Base-by-base conservation (phyloP, 768 basidiomycete species). In the Phlegmacium glaucopus region DNA sequence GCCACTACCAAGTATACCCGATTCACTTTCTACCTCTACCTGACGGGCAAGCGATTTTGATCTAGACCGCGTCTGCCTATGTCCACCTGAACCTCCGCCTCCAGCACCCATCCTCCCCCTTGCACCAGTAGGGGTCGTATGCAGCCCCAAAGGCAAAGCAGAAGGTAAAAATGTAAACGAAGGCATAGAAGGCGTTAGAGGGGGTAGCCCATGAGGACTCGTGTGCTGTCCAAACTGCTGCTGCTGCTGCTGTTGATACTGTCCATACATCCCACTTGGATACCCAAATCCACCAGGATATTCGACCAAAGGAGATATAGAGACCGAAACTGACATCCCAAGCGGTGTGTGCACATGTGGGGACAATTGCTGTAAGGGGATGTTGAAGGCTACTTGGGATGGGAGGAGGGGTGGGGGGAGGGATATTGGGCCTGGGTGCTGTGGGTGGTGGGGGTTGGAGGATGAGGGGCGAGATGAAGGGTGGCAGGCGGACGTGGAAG, bases 161-260 rank as follows among this genome's bases (percentile, higher is more conserved):
- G 79, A 80, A 13, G 80, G 75, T 30, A 86, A 73, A 65, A 96
- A 94, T 10, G 83, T 85, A 68, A 96, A 98, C 5, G 91, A 83
- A 1, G 95, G 95, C 94, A 98, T 97, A 50, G 87, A 89, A 0
- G 94, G 94, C n/a, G 94, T 96, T 59, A 96, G 92, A 1, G 90
- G 87, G 11, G 90, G 89, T n/a, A 93, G 69, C 0, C 89, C 87
- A 52, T 84, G 80, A n/a, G 86, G 85, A 9, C 87, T 90, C 51
- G 84, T 11, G 4, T 39, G 39, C 39, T 25, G 39, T 47, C 45
- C 37, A 63, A 53, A 53, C 58, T 57, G 17, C 49, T 22, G 54
- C 48, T 26, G 50, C 62, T 45, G 46, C 63, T 57, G 42, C 49
- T 30, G n/a, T n/a, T n/a, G 41, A 27, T 16, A 30, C 26, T 26